Base-by-base conservation (phyloP, 1,284 basidiomycete genomes). In the Caloboletus inedulis region DNA sequence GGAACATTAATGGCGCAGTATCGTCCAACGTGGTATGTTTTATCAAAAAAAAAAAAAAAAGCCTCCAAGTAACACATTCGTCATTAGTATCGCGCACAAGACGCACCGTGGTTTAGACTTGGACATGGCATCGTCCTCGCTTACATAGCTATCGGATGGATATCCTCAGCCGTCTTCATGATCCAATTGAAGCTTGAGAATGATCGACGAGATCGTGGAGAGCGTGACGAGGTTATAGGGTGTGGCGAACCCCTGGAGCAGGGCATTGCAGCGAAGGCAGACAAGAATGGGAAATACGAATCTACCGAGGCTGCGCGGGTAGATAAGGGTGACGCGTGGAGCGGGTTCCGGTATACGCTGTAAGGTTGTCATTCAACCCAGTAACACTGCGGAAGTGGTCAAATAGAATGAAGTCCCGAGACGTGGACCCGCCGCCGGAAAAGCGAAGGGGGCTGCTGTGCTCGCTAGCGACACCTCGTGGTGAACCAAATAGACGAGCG, bases 51-150 rank as follows among this genome's bases (percentile, higher is more conserved):
- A 59, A 47, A 53, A 18, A 9, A 3, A 25, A 14, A 30, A 61
- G 64, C 53, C 59, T 54, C 29, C 27, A 9, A 44, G 39, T 51
- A 8, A 52, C 25, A 6, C 19, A 6, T 47, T 31, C 9, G 8
- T 42, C n/a, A 6, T 30, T 46, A 70, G 70, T 76, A 76, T 60
- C 70, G 69, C 14, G 60, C 65, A 6, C 57, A 58, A 25, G 69
- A 74, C 43, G 59, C 61, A 13, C 80, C 80, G 9, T 76, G 76
- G 71, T 81, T 76, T 63, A 72, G 65, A 31, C 66, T 80, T 31
- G 79, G 79, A 6, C 79, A 81, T 59, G 72, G 74, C 3, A 74
- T 81, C 54, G 66, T 81, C 33, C 71, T 81, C 41, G 66, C 72
- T 48, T 80, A 79, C 67, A 74, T 81, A 53, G 67, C 64, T 39